Percentiles rank a stretch among this genome's conserved stretches.
These are phyloP conservation scores for Pistacia integerrima DNA, from an alignment of 345 rosid species.

Conservation along the genomic window DNA sequence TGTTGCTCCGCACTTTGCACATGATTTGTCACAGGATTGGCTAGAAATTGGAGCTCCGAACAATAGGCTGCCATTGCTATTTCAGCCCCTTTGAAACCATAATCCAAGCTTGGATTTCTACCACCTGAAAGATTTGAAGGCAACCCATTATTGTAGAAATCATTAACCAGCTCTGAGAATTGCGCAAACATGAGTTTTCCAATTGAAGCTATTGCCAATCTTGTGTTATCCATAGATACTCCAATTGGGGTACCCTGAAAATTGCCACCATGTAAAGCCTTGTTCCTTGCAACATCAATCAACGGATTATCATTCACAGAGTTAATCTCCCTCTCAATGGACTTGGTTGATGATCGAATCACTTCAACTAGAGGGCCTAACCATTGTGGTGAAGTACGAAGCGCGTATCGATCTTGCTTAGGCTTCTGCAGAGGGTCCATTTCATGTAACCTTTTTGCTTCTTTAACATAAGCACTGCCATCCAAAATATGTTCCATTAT, in stretches of 20 bases:
- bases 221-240: conserved; percentile 70
- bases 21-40: conserved; percentile 69
- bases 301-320: conserved; percentile 59
- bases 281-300: conserved; percentile 50
- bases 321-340: conserved; percentile 67
- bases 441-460: conserved; percentile 48
- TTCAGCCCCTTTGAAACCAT: conserved; percentile 49
- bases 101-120: conserved; percentile 46
- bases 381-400: conserved; percentile 66
- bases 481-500: conserved; percentile 62
- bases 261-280: conserved; percentile 52
- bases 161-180: conserved; percentile 50
- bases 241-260: conserved; percentile 79
- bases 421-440: conserved; percentile 61
- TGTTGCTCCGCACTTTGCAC: conserved; percentile 72
- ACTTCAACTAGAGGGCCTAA: conserved; percentile 65
- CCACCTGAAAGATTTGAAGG: conserved; percentile 51
- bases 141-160: conserved; percentile 52
- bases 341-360: conserved; percentile 50
- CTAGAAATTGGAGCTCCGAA: conserved; percentile 64
- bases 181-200: conserved; percentile 70
- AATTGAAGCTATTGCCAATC: conserved; percentile 64
- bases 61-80: conserved; percentile 57
- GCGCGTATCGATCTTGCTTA: conserved; percentile 58
- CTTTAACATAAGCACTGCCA: conserved; percentile 58